phyloP scores from a whole-genome alignment of 768 basidiomycete genomes.

The Russula ochroleuca region DNA sequence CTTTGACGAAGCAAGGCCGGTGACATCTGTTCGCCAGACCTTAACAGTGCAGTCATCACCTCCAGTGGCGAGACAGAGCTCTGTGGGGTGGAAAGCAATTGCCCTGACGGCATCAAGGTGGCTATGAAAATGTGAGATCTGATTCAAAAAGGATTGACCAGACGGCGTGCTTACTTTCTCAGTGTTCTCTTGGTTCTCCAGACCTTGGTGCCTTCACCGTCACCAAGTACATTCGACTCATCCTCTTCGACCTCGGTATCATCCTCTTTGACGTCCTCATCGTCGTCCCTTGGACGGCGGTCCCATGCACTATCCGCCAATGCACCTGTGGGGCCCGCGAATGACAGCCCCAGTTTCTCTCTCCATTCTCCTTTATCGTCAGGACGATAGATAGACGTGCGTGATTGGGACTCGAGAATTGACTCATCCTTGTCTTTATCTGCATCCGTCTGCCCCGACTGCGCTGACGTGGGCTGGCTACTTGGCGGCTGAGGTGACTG shows the following conservation, averaged over 20 bases:
- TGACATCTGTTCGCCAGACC: constrained; percentile 86
- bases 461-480: constrained; percentile 32
- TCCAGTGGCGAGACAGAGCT: constrained; percentile 83
- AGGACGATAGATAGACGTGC: constrained; percentile 84
- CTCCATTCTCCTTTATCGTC: constrained; percentile 86
- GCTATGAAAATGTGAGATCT: constrained; percentile 39
- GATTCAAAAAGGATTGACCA: constrained; percentile 9
- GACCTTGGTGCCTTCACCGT: constrained; percentile 63
- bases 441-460: constrained; percentile 30
- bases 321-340: constrained; percentile 53
- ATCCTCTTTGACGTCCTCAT: constrained; percentile 65
- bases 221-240: constrained; percentile 52
- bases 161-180: constrained; percentile 63
- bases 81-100: constrained; percentile 83
- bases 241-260: constrained; percentile 67
- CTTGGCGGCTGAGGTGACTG: constrained; percentile 31
- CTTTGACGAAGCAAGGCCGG: constrained; percentile 69
- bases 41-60: constrained; percentile 96
- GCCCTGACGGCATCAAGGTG: constrained; percentile 93
- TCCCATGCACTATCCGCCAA: constrained; percentile 48
- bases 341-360: constrained; percentile 64
- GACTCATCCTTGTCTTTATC: constrained; percentile 44
- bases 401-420: constrained; percentile 45
- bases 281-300: constrained; percentile 50
- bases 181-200: constrained; percentile 88